phyloP scores from a whole-genome alignment of 495 filamentous ascomycete species.

The Chaetomium fimeti region DNA sequence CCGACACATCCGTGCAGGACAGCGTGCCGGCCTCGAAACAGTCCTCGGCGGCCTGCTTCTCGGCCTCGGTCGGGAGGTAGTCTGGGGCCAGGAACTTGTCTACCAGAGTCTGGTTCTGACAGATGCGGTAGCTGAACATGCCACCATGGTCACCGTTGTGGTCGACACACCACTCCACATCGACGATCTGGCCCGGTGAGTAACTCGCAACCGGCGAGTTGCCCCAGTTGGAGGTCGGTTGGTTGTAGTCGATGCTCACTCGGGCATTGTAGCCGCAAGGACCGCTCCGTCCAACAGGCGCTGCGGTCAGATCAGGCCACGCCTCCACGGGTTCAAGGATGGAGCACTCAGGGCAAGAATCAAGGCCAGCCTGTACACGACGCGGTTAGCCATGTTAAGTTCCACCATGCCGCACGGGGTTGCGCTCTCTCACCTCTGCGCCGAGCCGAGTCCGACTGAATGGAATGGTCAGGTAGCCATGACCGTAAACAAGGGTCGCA shows the following conservation, averaged over 20 bases:
- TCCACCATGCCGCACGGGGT: no score
- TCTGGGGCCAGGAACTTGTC: slow-evolving; percentile 51
- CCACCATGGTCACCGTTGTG: slow-evolving; percentile 60
- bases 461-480: slow-evolving; percentile 51
- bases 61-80: slow-evolving; percentile 52
- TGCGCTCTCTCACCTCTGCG: slow-evolving; percentile 40
- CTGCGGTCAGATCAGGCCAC: slow-evolving; percentile 51
- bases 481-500: slow-evolving; percentile 35
- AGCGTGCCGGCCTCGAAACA: slow-evolving; percentile 54
- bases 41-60: slow-evolving; percentile 57
- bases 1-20: slow-evolving; percentile 52
- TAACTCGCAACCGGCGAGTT: slow-evolving; percentile 46
- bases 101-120: slow-evolving; percentile 52
- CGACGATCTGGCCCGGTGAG: slow-evolving; percentile 45
- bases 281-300: slow-evolving; percentile 52
- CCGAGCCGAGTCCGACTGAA: slow-evolving; percentile 50
- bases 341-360: slow-evolving; percentile 56
- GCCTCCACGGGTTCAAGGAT: slow-evolving; percentile 56
- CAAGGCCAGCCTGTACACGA: slow-evolving; percentile 43
- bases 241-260: slow-evolving; percentile 57
- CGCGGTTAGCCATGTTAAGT: not conserved
- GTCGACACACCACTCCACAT: slow-evolving; percentile 59
- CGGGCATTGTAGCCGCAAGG: slow-evolving; percentile 58
- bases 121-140: slow-evolving; percentile 60
- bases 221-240: slow-evolving; percentile 49